Evolutionary conservation across 768 basidiomycete species (phyloP), one percentile per base, ranked within the genome.

Genomic region (Termitomyces sp.): DNA sequence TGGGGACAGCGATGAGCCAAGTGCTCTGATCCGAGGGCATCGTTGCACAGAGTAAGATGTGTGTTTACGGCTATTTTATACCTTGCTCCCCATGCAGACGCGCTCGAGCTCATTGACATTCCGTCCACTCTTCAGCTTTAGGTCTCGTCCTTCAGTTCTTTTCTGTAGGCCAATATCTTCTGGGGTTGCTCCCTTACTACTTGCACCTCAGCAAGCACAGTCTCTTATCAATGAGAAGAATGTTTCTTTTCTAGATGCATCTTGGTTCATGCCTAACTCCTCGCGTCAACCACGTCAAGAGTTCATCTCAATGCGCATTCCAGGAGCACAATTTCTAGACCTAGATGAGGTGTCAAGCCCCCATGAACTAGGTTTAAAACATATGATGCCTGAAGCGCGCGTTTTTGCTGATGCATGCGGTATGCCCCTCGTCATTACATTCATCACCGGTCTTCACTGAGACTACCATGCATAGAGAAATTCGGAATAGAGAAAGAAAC

Each of bases 21-120:
- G 94, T 96, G 65, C 91, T 91, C 74, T 96, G 89, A 80, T 97
- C 95, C 71, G 94, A 96, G 60, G 95, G 95, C 95, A 97, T 97
- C 52, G 55, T 66, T 44, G 66, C 48, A 58, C 57, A 62, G 59
- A 62, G 61, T 58, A 66, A 66, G 59, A 61, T 45, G 51, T 16
- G 28, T 70, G 64, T 65, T 66, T 64, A 58, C 60, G 55, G 60
- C 65, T 67, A 59, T 66, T 73, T 59, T 54, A 65, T 53, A 46
- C 20, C 33, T 38, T 48, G 33, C 7, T 36, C 40, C 11, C 13
- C 18, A 62, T 67, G 60, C 51, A 55, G 52, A 61, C 57, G 4
- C 60, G 33, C 32, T 28, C 28, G 28, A 28, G 28, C 28, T 55
- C 45, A 54, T 49, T 38, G 16, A 20, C 22, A 38, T 24, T 59